Conservation (phyloP, 2,329 filamentous ascomycete species). For the Diaporthe ampelina region DNA sequence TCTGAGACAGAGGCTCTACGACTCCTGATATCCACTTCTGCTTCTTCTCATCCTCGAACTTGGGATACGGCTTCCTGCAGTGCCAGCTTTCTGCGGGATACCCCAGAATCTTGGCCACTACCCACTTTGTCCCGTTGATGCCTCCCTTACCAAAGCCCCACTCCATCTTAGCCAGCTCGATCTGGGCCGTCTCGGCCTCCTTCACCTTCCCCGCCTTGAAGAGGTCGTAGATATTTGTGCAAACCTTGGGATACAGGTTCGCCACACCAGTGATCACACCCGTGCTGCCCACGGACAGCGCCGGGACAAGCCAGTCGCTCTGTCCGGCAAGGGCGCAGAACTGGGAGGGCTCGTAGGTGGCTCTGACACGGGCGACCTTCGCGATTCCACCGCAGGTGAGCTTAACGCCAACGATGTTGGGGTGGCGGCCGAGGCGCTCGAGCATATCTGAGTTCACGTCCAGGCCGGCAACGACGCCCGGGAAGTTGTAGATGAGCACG, state of each 20-base stretch:
- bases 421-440: constrained; percentile 66
- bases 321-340: constrained; percentile 80
- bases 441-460: constrained; percentile 78
- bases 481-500: constrained; percentile 81
- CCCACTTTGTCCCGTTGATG: constrained; percentile 73
- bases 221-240: constrained; percentile 63
- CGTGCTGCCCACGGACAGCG: constrained; percentile 67
- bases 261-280: constrained; percentile 73
- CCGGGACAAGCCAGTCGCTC: constrained; percentile 76
- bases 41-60: constrained; percentile 60
- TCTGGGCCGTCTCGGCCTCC: constrained; percentile 64
- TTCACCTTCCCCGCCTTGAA: constrained; percentile 60
- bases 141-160: constrained; percentile 70
- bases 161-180: constrained; percentile 65
- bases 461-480: constrained; percentile 74
- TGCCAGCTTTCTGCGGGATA: constrained; percentile 65
- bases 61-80: constrained; percentile 68
- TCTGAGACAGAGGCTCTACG: constrained; percentile 43
- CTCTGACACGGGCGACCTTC: constrained; percentile 72
- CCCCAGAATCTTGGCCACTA: constrained; percentile 67
- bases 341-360: constrained; percentile 60
- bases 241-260: constrained; percentile 68
- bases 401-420: constrained; percentile 79
- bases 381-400: constrained; percentile 80
- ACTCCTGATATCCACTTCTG: constrained; percentile 56